phyloP scores from a whole-genome alignment of 352 stramenopile genomes.

The Pythium apleroticum region DNA sequence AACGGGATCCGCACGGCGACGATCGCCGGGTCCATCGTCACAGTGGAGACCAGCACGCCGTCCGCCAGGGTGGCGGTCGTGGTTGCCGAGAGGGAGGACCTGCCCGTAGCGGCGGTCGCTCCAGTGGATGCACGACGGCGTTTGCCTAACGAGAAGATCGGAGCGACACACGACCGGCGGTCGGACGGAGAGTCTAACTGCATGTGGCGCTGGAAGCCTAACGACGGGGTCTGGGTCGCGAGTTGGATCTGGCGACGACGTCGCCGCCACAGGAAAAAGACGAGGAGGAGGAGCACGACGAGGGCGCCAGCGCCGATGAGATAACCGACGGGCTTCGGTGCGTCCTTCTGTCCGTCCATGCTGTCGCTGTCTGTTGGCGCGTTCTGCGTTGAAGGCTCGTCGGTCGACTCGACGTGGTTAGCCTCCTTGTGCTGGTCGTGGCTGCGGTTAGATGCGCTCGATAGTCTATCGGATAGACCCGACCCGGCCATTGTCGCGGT shows the following conservation, averaged over 20 bases:
- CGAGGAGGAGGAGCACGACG: not conserved
- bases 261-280: not conserved
- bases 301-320: slow-evolving; percentile 4
- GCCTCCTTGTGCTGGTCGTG: not conserved
- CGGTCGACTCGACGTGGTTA: not conserved
- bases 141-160: not conserved
- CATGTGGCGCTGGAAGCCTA: slow-evolving; percentile 9
- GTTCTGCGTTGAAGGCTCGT: not conserved
- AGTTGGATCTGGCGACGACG: not conserved
- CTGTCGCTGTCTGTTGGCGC: slow-evolving; percentile 13
- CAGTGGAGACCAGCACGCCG: slow-evolving; percentile 4
- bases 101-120: not conserved
- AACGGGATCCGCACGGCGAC: slow-evolving; percentile 28
- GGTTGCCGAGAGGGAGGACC: slow-evolving; percentile 8
- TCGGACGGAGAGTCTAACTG: slow-evolving; percentile 7
- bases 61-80: not conserved
- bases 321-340: not conserved
- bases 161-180: not conserved
- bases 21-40: slow-evolving; percentile 43
- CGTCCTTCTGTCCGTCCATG: slow-evolving; percentile 4
- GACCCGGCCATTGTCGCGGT: not conserved
- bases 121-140: slow-evolving; percentile 7
- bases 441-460: not conserved
- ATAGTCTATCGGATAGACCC: not conserved
- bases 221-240: slow-evolving; percentile 8